These are phyloP conservation scores for Cyamopsis tetragonoloba DNA, from an alignment of 306 rosid genomes.

Conservation along the genomic window DNA sequence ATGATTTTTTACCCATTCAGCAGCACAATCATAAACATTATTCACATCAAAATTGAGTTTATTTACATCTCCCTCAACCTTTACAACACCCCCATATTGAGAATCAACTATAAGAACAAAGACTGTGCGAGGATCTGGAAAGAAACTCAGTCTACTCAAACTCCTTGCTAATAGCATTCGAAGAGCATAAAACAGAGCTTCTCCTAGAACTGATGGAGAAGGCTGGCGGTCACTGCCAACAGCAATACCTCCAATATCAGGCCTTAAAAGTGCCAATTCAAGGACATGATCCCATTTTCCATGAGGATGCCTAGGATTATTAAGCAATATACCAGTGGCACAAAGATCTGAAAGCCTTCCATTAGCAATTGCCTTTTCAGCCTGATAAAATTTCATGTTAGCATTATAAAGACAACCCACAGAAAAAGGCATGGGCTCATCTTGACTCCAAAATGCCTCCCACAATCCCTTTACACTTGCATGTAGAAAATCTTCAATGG, in stretches of 20 bases:
- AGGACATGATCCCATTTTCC: slow-evolving; percentile 94
- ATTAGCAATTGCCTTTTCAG: slow-evolving; percentile 79
- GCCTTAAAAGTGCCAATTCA: slow-evolving; percentile 76
- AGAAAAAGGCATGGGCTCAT: slow-evolving; percentile 87
- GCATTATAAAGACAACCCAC: slow-evolving; percentile 69
- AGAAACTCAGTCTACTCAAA: slow-evolving; percentile 64
- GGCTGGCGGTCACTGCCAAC: slow-evolving; percentile 54
- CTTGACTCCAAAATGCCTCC: slow-evolving; percentile 97
- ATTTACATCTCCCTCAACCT: slow-evolving; percentile 92
- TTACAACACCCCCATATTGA: slow-evolving; percentile 87
- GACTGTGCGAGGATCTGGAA: slow-evolving; percentile 54
- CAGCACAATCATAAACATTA: slow-evolving; percentile 87
- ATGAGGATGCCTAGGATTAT: slow-evolving; percentile 81
- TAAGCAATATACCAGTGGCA: slow-evolving; percentile 75
- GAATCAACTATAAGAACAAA: slow-evolving; percentile 86
- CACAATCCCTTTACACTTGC: slow-evolving; percentile 90
- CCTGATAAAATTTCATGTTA: slow-evolving; percentile 84
- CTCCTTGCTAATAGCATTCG: slow-evolving; percentile 82
- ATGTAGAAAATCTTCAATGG: slow-evolving; percentile 90
- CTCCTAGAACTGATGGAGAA: slow-evolving; percentile 63
- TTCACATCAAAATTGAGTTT: slow-evolving; percentile 71
- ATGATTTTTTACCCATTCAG: slow-evolving; percentile 87
- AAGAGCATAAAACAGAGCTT: slow-evolving; percentile 82
- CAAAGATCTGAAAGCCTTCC: slow-evolving; percentile 86
- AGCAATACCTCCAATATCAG: slow-evolving; percentile 61